Evolutionary conservation across 805 yeast species (phyloP), one percentile per base, ranked within the genome.

Genomic region (Peterozyma xylosa): DNA sequence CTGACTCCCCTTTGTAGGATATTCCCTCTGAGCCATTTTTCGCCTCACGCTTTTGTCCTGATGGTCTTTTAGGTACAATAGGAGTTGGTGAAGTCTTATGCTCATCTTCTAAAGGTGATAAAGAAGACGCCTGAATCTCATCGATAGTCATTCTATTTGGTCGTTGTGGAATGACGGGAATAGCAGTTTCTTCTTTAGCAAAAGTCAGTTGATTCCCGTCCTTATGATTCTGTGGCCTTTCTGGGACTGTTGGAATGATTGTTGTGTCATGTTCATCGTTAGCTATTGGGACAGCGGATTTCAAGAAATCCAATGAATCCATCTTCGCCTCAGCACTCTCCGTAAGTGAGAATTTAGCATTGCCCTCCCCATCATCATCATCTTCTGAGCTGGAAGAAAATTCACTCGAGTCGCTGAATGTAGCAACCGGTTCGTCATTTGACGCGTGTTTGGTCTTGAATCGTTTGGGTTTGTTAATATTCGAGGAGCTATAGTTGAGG

Each of bases 241-340:
- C 48, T 13, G 69, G 67, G 46, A 63, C 45, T 17, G 47, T 37
- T 7, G 67, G 67, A 14, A 47, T 37, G 14, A 21, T 21, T 21
- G 27, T 21, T 33, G 35, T 30, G 45, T 29, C 16, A 29, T 13
- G 39, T 21, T 14, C 36, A 35, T 34, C 38, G 42, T 21, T 21
- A 21, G 7, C 27, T 5, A 21, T 5, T 21, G 27, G 27, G 27
- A 21, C 27, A 7, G 27, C 27, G 7, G 27, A 5, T 21, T 7
- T 21, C 27, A 21, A 21, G 7, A 21, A 21, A 7, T 21, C 27
- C 7, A 21, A 21, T 4, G 27, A 21, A 4, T 21, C 7, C 27
- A 21, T 7, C 27, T 21, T 21, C 27, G 7, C 7, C 7, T 21
- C 27, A 21, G 27, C 27, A 21, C 27, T 21, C 7, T 21, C 27